Percentiles rank a stretch among this genome's conserved stretches.
phyloP scores from a whole-genome alignment of 2,329 filamentous ascomycete species.

The Gaeumannomyces tritici region DNA sequence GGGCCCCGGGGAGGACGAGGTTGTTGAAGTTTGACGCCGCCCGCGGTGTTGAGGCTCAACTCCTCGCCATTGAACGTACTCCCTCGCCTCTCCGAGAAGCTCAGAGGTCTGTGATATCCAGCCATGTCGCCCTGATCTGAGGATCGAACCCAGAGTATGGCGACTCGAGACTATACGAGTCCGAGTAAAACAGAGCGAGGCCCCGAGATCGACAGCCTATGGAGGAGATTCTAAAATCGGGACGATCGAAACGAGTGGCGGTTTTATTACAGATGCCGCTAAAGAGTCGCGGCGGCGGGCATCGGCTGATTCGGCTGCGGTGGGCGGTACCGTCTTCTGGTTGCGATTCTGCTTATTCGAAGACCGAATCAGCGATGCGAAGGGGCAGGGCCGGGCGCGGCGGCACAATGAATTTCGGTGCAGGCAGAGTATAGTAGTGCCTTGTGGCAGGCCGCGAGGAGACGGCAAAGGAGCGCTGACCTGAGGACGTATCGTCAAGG shows the following conservation, averaged over 20 bases:
- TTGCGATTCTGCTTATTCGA: not conserved
- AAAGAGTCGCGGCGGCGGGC: not conserved
- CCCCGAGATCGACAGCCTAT: not conserved
- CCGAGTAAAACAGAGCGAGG: not conserved
- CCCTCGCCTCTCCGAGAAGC: conserved; percentile 52
- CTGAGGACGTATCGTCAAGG: not conserved
- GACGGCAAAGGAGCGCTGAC: not conserved
- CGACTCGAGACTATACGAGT: not conserved
- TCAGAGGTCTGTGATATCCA: conserved; percentile 38
- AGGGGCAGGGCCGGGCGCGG: not conserved
- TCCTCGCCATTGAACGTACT: conserved; percentile 47
- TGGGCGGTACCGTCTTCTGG: not conserved
- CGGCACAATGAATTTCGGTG: not conserved
- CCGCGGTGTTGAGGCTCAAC: conserved; percentile 38
- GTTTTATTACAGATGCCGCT: not conserved
- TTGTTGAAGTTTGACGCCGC: conserved; percentile 41
- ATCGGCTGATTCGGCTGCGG: not conserved
- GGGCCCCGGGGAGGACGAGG: conserved; percentile 43
- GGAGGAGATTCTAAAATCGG: not conserved
- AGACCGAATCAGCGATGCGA: not conserved
- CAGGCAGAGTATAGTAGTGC: not conserved
- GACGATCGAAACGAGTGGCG: not conserved
- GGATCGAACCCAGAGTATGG: not conserved
- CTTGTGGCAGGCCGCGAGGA: not conserved
- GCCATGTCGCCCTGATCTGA: conserved; percentile 21